Conservation (phyloP, 176 grass and related monocot genomes). For the Puya raimondii region DNA sequence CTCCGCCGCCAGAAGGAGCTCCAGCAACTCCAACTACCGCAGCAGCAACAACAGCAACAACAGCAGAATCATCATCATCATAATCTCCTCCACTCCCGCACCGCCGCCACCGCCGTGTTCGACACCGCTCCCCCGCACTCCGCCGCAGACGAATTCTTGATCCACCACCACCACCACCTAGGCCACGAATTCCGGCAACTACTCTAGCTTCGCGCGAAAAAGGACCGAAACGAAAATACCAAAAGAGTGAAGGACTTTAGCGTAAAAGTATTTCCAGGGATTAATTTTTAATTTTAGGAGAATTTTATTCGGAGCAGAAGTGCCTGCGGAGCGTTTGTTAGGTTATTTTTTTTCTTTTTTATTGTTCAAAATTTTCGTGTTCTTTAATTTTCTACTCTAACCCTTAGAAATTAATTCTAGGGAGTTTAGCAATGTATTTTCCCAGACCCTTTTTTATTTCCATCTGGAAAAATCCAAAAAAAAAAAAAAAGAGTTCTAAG, state of each 20-base stretch:
- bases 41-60: constrained; percentile 11
- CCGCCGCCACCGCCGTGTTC: constrained; percentile 28
- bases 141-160: constrained; percentile 48
- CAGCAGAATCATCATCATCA: not conserved
- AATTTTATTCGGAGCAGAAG: constrained; percentile 20
- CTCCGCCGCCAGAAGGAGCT: constrained; percentile 73
- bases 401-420: constrained; percentile 37
- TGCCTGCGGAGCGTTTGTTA: constrained; percentile 17
- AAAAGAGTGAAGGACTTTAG: no score
- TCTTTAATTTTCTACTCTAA: constrained; percentile 27
- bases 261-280: no score
- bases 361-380: constrained; percentile 52
- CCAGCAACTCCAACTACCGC: constrained; percentile 20
- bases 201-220: constrained; percentile 36
- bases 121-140: constrained; percentile 18
- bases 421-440: constrained; percentile 20
- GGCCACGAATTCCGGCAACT: constrained; percentile 51
- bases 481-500: constrained; percentile 25
- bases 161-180: constrained; percentile 54
- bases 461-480: constrained; percentile 1
- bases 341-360: constrained; percentile 13
- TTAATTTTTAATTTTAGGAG: constrained; percentile 28
- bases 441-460: constrained; percentile 5
- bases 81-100: constrained; percentile 13
- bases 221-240: not conserved